Evolutionary conservation across 768 basidiomycete genomes (phyloP).

Genomic region (Boletus rubescentipes): DNA sequence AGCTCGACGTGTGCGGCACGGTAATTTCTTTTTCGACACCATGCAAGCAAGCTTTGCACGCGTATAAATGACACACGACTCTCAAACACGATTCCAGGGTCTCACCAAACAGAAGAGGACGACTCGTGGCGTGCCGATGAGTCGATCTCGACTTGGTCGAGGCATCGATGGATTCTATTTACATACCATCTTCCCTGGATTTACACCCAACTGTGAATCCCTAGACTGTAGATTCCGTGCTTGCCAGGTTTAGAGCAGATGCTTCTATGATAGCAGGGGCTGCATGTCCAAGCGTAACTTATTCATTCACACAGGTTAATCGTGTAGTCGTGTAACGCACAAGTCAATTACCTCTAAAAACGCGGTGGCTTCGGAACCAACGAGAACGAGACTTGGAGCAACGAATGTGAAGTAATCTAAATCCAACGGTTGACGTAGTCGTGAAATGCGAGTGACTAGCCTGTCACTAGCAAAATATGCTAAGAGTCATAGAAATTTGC

Average conservation of each 20-base stretch:
- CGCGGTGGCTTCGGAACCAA: neutral
- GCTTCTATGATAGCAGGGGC: too few species aligned
- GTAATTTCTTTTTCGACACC: constrained; percentile 20
- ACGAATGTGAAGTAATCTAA: constrained; percentile 10
- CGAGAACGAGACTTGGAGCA: neutral
- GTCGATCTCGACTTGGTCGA: constrained; percentile 1
- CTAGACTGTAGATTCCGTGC: neutral
- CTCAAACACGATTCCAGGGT: constrained; percentile 4
- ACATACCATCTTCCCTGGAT: neutral
- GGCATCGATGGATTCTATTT: neutral
- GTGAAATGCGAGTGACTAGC: neutral
- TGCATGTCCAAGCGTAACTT: neutral
- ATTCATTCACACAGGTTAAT: neutral
- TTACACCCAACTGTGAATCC: neutral
- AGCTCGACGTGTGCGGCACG: constrained; percentile 4
- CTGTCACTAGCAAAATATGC: constrained; percentile 6
- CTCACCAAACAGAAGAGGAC: neutral
- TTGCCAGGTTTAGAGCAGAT: neutral
- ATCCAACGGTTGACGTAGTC: constrained; percentile 3
- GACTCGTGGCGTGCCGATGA: neutral
- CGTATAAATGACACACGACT: neutral
- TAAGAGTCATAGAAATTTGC: constrained; percentile 10
- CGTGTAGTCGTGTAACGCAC: neutral
- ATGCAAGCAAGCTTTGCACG: constrained; percentile 1
- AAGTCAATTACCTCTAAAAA: too few species aligned